Conservation (phyloP, 2,329 filamentous ascomycete species). For the Trichoderma brevicompactum region DNA sequence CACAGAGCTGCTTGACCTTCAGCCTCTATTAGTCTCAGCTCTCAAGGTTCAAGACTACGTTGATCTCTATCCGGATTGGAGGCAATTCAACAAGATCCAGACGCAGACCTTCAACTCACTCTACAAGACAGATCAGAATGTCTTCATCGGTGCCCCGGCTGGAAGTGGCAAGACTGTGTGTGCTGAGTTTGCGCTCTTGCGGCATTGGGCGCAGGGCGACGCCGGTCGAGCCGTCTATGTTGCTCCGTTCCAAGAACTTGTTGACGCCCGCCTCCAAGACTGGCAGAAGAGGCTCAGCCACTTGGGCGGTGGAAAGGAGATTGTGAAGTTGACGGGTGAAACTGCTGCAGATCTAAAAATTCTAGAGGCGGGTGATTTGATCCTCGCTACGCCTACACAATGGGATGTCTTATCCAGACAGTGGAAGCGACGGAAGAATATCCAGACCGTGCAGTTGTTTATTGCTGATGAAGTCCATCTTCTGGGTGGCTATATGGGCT, state of each 20-base stretch:
- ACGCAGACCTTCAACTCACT: conserved; percentile 96
- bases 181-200: conserved; percentile 88
- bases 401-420: conserved; percentile 96
- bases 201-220: conserved; percentile 70
- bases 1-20: conserved; percentile 88
- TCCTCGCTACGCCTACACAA: conserved; percentile 89
- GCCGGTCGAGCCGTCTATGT: conserved; percentile 85
- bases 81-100: conserved; percentile 95
- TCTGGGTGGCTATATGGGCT: conserved; percentile 82
- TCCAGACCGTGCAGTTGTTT: conserved; percentile 86
- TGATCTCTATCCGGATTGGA: conserved; percentile 79
- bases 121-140: conserved; percentile 89
- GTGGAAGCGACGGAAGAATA: conserved; percentile 95
- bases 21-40: conserved; percentile 85
- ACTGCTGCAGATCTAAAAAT: conserved; percentile 88
- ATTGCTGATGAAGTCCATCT: conserved; percentile 96
- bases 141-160: conserved; percentile 89
- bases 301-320: conserved; percentile 80
- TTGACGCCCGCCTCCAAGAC: conserved; percentile 79
- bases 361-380: conserved; percentile 82
- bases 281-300: conserved; percentile 79
- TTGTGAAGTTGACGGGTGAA: conserved; percentile 93
- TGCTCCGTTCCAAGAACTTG: conserved; percentile 90
- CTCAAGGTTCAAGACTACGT: conserved; percentile 85
- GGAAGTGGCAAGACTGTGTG: conserved; percentile 97